These are phyloP conservation scores for Cryphonectria carpinicola DNA, from an alignment of 2,329 filamentous ascomycete genomes.

Conservation along the genomic window DNA sequence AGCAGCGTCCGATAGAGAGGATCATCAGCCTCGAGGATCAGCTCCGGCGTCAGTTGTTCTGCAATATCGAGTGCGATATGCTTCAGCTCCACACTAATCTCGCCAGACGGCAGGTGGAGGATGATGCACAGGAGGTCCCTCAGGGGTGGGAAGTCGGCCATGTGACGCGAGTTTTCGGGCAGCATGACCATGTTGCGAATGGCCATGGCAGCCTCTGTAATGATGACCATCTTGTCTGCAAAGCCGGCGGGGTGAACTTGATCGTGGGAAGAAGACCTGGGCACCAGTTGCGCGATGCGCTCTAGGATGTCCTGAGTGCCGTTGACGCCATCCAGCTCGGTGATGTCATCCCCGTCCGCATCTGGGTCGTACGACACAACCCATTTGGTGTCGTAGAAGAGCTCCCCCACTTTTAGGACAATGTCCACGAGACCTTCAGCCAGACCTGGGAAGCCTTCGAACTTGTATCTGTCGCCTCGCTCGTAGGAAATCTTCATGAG, in stretches of 20 bases:
- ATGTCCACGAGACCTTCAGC: conserved; percentile 89
- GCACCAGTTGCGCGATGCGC: conserved; percentile 67
- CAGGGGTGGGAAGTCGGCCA: conserved; percentile 74
- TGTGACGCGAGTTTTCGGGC: conserved; percentile 82
- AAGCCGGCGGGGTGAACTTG: conserved; percentile 75
- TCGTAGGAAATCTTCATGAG: conserved; percentile 95
- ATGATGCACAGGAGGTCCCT: conserved; percentile 84
- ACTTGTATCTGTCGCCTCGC: conserved; percentile 92
- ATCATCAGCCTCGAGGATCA: conserved; percentile 72
- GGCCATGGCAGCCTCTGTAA: conserved; percentile 86
- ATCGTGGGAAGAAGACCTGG: conserved; percentile 64
- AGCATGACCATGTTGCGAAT: conserved; percentile 96
- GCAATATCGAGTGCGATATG: conserved; percentile 91
- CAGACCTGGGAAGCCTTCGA: conserved; percentile 86
- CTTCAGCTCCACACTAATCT: conserved; percentile 80
- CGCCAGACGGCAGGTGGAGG: conserved; percentile 73
- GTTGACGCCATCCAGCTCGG: conserved; percentile 58
- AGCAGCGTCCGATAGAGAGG: conserved; percentile 79
- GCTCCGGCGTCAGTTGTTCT: conserved; percentile 84
- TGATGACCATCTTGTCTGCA: conserved; percentile 70
- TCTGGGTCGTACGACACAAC: conserved; percentile 68
- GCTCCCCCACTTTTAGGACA: conserved; percentile 73
- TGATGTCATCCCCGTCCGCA: conserved; percentile 57
- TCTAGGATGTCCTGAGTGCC: conserved; percentile 75
- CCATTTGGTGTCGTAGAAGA: conserved; percentile 87